Evolutionary conservation across 2,329 filamentous ascomycete genomes (phyloP).

Genomic region (Tolypocladium ovalisporum): DNA sequence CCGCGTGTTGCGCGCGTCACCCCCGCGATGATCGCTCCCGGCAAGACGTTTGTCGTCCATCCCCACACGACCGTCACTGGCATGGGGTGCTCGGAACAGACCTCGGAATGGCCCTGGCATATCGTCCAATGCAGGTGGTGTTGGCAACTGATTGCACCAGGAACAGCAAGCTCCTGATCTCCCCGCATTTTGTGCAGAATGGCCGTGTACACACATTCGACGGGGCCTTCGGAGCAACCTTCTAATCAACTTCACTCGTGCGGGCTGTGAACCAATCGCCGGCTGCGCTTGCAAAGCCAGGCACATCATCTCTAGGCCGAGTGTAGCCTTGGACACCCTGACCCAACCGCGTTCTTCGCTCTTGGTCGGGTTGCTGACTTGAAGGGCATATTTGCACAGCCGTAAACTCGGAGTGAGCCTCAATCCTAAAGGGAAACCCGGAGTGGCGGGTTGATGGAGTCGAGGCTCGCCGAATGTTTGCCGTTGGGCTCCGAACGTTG

Average conservation of each 20-base stretch:
- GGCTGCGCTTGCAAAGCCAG: neutral
- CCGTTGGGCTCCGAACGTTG: neutral
- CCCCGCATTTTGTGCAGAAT: constrained; percentile 2
- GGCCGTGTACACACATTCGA: neutral
- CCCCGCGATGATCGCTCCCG: constrained; percentile 2
- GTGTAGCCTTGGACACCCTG: neutral
- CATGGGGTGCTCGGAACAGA: neutral
- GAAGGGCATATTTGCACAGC: neutral
- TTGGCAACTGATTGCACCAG: constrained; percentile 3
- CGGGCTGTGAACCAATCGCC: neutral
- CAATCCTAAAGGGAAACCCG: neutral
- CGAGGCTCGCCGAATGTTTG: neutral
- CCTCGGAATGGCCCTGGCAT: constrained; percentile 4
- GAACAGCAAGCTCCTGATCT: constrained; percentile 3
- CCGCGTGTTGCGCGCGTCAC: neutral
- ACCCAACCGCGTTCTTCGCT: neutral
- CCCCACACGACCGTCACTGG: neutral
- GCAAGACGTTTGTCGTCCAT: neutral
- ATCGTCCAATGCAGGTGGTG: constrained; percentile 1
- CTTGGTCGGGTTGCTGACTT: neutral
- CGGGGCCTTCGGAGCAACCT: neutral
- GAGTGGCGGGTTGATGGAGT: neutral
- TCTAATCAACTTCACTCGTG: neutral
- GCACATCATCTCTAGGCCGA: neutral
- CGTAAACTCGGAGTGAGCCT: neutral